Conservation (phyloP, 805 yeast genomes). For the Candida rishiriensis region DNA sequence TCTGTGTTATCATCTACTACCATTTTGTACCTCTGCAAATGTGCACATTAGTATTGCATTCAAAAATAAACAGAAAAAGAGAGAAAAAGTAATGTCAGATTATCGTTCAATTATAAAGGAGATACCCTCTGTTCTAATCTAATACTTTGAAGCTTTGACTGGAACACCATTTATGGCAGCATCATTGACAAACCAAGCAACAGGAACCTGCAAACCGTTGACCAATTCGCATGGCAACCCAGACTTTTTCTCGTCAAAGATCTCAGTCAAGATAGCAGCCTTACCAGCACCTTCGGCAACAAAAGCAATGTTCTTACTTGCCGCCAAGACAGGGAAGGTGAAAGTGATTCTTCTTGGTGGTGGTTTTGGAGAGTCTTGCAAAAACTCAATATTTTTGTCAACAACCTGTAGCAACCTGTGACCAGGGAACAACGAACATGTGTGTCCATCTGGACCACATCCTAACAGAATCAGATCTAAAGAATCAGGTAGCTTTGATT, state of each 20-base stretch:
- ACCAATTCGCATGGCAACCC: conserved; percentile 72
- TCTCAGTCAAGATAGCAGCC: conserved; percentile 63
- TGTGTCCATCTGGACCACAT: conserved; percentile 95
- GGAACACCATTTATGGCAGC: conserved; percentile 67
- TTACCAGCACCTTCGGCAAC: conserved; percentile 89
- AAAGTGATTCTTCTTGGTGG: conserved; percentile 90
- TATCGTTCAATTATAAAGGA: too few relatives aligned
- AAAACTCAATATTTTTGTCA: conserved; percentile 49
- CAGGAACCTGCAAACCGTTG: conserved; percentile 53
- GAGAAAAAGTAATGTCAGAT: too few relatives aligned
- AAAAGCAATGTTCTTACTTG: conserved; percentile 57
- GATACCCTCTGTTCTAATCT: neutral
- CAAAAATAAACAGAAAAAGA: too few relatives aligned
- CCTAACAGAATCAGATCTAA: conserved; percentile 76
- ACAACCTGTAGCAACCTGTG: conserved; percentile 61
- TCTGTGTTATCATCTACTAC: neutral
- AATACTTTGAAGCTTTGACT: conserved; percentile 16
- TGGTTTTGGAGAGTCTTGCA: conserved; percentile 87
- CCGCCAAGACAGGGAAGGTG: conserved; percentile 70
- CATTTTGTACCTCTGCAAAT: too few relatives aligned
- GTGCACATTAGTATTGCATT: too few relatives aligned
- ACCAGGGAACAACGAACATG: conserved; percentile 89
- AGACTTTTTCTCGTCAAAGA: conserved; percentile 47
- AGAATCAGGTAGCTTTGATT: conserved; percentile 46
- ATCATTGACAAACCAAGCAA: conserved; percentile 79